Percentiles rank a stretch among this genome's conserved stretches.
These are phyloP conservation scores for Heritiera littoralis DNA, from an alignment of 345 rosid genomes.

Conservation along the genomic window DNA sequence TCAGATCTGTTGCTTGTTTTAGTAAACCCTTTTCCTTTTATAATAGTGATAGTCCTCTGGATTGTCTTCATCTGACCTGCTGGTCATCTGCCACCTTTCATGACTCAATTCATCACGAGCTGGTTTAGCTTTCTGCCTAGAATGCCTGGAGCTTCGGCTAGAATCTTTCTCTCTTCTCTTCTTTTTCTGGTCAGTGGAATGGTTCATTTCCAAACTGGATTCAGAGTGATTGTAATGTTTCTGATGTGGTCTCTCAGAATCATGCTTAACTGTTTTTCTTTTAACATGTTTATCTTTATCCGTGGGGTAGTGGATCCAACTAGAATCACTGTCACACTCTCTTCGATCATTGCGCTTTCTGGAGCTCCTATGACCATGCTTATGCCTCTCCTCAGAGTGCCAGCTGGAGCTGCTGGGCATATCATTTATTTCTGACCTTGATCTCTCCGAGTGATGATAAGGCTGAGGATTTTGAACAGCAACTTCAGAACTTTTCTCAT, in stretches of 20 bases:
- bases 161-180: constrained; percentile 26
- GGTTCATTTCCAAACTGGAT: constrained; percentile 29
- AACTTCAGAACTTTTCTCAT: constrained; percentile 20
- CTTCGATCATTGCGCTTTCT: constrained; percentile 21
- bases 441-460: constrained; percentile 29
- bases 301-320: constrained; percentile 22
- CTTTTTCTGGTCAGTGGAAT: constrained; percentile 22
- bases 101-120: constrained; percentile 19
- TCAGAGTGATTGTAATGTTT: constrained; percentile 31
- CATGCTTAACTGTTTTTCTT: constrained; percentile 26
- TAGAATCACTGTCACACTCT: constrained; percentile 31
- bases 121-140: constrained; percentile 21
- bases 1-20: constrained; percentile 25
- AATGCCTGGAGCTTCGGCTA: constrained; percentile 25
- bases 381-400: constrained; percentile 31
- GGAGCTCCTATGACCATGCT: constrained; percentile 19
- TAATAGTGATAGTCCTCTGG: constrained; percentile 24
- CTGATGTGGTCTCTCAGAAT: constrained; percentile 16
- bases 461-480: constrained; percentile 17
- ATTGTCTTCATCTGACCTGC: constrained; percentile 28
- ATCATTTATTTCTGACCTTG: constrained; percentile 40
- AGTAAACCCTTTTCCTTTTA: constrained; percentile 30
- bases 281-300: constrained; percentile 21
- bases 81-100: constrained; percentile 49
- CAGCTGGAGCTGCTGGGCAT: constrained; percentile 33